These are phyloP conservation scores for Trichosporon sp. DNA, from an alignment of 1,284 basidiomycete species.

Conservation along the genomic window DNA sequence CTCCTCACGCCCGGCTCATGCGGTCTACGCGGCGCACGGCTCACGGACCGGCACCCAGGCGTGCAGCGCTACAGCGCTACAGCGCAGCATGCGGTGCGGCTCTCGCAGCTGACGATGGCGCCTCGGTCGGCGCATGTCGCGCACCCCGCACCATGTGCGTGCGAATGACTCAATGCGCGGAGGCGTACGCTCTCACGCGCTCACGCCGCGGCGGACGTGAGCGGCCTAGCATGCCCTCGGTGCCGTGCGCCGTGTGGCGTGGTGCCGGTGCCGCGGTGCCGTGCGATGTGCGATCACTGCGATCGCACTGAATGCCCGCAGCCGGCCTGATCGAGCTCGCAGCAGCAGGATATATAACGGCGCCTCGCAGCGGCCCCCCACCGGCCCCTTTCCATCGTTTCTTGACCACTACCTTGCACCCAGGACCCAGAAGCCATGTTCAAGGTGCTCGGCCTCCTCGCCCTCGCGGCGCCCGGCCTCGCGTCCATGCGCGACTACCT, in stretches of 20 bases:
- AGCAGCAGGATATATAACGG: neutral
- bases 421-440: neutral
- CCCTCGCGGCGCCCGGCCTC: neutral
- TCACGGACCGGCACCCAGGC: too few species aligned
- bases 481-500: neutral
- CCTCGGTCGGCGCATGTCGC: neutral
- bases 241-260: neutral
- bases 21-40: neutral
- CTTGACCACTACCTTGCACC: neutral
- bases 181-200: neutral
- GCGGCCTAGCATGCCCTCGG: neutral
- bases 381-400: neutral
- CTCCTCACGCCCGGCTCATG: neutral
- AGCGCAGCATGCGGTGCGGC: neutral
- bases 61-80: too few species aligned
- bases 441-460: neutral
- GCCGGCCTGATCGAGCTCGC: neutral
- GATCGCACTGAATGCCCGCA: neutral
- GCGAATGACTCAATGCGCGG: neutral
- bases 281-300: neutral
- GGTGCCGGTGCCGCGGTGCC: neutral
- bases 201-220: neutral
- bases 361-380: neutral
- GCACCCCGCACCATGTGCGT: neutral
- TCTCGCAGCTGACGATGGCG: neutral